Evolutionary conservation across 1,284 basidiomycete genomes (phyloP).

Genomic region (Trichosporon sp.): DNA sequence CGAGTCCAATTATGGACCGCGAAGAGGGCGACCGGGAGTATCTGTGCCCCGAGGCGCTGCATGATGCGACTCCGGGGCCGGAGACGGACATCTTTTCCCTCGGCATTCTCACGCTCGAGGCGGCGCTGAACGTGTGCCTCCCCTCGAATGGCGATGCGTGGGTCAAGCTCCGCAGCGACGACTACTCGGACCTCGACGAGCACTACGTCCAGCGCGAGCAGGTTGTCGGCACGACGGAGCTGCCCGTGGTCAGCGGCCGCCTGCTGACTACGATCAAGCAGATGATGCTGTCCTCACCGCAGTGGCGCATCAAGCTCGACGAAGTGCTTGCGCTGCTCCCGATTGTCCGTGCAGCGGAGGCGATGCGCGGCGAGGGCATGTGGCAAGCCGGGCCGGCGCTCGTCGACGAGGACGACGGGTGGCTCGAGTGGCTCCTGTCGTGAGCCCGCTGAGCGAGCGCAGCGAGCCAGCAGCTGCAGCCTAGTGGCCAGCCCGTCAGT

Average conservation of each 20-base stretch:
- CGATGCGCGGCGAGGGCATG: conserved; percentile 14
- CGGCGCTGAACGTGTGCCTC: conserved; percentile 86
- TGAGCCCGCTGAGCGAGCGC: neutral
- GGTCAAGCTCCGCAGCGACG: conserved; percentile 85
- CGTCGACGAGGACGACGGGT: conserved; percentile 21
- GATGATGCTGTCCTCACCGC: conserved; percentile 72
- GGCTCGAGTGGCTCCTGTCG: conserved; percentile 9
- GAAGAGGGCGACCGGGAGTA: conserved; percentile 94
- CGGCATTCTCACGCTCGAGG: conserved; percentile 90
- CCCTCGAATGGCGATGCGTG: conserved; percentile 82
- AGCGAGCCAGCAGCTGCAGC: neutral
- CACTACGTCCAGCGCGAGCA: conserved; percentile 31
- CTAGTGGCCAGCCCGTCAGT: no score
- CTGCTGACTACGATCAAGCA: conserved; percentile 62
- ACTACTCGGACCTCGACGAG: conserved; percentile 78
- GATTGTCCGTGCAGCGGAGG: conserved; percentile 56
- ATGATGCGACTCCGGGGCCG: conserved; percentile 73
- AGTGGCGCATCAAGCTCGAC: conserved; percentile 55
- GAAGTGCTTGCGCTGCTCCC: conserved; percentile 58
- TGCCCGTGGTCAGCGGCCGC: conserved; percentile 55
- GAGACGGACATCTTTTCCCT: conserved; percentile 93
- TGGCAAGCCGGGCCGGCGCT: conserved; percentile 18
- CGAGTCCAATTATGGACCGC: conserved; percentile 35
- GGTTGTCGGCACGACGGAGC: conserved; percentile 8
- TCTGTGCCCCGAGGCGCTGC: conserved; percentile 87